Percentiles rank a stretch among this genome's conserved stretches.
Conservation (phyloP, 2,329 filamentous ascomycete species). For the Claviceps arundinis region DNA sequence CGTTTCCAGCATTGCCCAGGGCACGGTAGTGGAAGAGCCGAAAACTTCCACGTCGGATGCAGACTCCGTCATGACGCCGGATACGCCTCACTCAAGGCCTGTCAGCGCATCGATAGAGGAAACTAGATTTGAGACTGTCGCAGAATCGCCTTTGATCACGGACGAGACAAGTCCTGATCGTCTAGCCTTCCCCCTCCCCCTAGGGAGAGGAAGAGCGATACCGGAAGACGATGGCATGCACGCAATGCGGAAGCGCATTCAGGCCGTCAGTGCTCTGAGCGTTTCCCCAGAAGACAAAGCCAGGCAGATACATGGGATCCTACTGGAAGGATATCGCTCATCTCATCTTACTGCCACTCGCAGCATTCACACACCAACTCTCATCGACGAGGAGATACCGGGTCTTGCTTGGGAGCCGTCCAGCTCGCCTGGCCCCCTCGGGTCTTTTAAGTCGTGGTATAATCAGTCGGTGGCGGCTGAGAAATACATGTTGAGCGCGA, state of each 20-base stretch:
- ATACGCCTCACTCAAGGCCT: constrained; percentile 16
- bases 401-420: constrained; percentile 25
- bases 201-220: constrained; percentile 25
- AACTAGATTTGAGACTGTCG: constrained; percentile 19
- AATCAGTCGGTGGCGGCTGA: constrained; percentile 24
- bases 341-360: constrained; percentile 11
- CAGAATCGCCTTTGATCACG: constrained; percentile 10
- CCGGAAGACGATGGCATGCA: constrained; percentile 74
- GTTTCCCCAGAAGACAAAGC: constrained; percentile 53
- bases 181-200: constrained; percentile 19
- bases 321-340: constrained; percentile 54
- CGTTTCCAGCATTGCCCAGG: constrained; percentile 14
- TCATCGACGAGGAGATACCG: constrained; percentile 9
- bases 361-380: constrained; percentile 3
- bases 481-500: constrained; percentile 38
- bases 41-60: background rate
- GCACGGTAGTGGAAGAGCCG: constrained; percentile 5
- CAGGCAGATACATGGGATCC: constrained; percentile 53
- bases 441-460: constrained; percentile 48
- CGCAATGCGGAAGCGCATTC: constrained; percentile 51
- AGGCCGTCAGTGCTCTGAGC: constrained; percentile 50
- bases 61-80: constrained; percentile 9
- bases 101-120: constrained; percentile 22
- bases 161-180: constrained; percentile 18
- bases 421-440: constrained; percentile 31